Evolutionary conservation across 2,329 filamentous ascomycete genomes (phyloP).

Genomic region (Akanthomyces lecanii): DNA sequence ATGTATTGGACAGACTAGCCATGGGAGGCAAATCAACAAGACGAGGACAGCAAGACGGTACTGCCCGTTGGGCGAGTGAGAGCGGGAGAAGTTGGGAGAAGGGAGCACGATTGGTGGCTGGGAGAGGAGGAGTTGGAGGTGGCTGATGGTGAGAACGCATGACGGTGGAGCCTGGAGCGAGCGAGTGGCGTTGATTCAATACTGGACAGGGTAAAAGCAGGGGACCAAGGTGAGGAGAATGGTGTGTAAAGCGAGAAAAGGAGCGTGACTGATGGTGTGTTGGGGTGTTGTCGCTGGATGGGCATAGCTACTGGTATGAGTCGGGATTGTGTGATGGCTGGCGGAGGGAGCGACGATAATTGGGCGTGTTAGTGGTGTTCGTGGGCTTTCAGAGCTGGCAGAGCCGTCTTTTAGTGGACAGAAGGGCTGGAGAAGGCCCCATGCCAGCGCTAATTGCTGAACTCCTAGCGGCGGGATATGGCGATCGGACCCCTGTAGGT

Average conservation of each 20-base stretch:
- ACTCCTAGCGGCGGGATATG: slow-evolving; percentile 15
- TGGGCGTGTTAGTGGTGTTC: not conserved
- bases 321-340: not conserved
- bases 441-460: slow-evolving; percentile 1
- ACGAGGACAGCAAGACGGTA: not conserved
- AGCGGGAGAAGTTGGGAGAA: not conserved
- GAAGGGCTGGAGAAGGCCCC: not conserved
- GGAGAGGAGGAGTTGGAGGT: not conserved
- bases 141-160: slow-evolving; percentile 6
- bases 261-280: not conserved
- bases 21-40: not conserved
- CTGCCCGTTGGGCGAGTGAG: not conserved
- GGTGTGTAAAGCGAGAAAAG: slow-evolving; percentile 4
- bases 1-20: slow-evolving; percentile 6
- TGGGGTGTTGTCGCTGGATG: not conserved
- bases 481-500: slow-evolving; percentile 16
- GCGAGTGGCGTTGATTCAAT: slow-evolving; percentile 8
- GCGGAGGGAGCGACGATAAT: too few relatives aligned
- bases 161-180: not conserved
- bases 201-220: not conserved
- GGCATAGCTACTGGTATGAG: not conserved
- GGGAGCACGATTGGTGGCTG: slow-evolving; percentile 5
- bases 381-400: not conserved
- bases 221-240: not conserved
- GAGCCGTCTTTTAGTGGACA: slow-evolving; percentile 5